A percentile compares a stretch with the other conserved stretches of the same genome.
phyloP scores from a whole-genome alignment of 73 alveolate species.

The Paramecium primaurelia region DNA sequence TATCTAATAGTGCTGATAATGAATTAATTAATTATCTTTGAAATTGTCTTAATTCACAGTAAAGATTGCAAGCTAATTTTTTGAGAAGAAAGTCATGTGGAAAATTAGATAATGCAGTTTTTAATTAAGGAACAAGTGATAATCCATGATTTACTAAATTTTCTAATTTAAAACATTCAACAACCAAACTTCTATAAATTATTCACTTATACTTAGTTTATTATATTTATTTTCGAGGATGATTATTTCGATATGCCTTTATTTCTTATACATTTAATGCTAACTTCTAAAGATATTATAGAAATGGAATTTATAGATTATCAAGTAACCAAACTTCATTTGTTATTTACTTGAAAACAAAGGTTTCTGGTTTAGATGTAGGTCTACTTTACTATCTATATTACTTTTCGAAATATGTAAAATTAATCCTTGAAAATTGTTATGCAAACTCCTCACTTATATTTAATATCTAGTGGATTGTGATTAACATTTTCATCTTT shows the following conservation, averaged over 20 bases:
- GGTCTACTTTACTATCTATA: neutral
- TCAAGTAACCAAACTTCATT: slow-evolving; percentile 24
- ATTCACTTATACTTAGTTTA: neutral
- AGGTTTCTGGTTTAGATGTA: neutral
- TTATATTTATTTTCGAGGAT: neutral
- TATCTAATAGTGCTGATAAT: neutral
- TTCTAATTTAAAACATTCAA: slow-evolving; percentile 35
- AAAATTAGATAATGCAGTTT: slow-evolving; percentile 24
- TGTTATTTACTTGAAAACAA: neutral
- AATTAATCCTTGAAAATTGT: neutral
- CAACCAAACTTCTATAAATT: neutral
- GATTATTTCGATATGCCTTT: neutral
- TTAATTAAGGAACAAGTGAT: slow-evolving; percentile 12
- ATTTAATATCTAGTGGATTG: neutral
- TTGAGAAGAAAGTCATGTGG: slow-evolving; percentile 48
- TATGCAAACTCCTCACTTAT: slow-evolving; percentile 9
- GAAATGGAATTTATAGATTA: slow-evolving; percentile 17
- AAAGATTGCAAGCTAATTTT: slow-evolving; percentile 28
- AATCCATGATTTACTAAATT: slow-evolving; percentile 40
- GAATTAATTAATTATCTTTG: neutral
- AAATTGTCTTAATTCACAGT: slow-evolving; percentile 4
- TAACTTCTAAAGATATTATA: neutral
- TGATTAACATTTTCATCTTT: slow-evolving; percentile 20
- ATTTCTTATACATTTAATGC: slow-evolving; percentile 3
- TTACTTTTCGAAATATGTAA: neutral